These are phyloP conservation scores for Cercospora citrullina DNA, from an alignment of 2,329 filamentous ascomycete genomes.

Conservation along the genomic window DNA sequence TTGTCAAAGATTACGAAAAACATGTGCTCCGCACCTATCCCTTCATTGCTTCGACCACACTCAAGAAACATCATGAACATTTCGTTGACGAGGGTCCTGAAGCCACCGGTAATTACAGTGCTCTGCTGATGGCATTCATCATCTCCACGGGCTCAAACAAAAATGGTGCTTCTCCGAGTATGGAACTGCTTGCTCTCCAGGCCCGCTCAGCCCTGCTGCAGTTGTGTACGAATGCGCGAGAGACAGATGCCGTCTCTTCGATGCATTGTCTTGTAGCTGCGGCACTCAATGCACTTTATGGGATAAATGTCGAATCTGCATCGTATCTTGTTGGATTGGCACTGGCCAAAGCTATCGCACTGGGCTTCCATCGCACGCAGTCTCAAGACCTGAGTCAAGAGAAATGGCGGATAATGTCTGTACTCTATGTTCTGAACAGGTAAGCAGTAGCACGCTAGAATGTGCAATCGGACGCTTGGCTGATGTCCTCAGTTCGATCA, in stretches of 20 bases:
- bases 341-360: conserved; percentile 1
- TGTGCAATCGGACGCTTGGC: background rate
- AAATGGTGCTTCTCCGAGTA: background rate
- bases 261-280: conserved; percentile 11
- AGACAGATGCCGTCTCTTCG: background rate
- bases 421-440: conserved; percentile 8
- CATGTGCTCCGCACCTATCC: conserved; percentile 2
- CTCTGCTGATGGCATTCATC: background rate
- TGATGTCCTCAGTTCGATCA: background rate
- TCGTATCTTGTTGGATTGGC: background rate
- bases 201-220: background rate
- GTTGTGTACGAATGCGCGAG: background rate
- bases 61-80: background rate
- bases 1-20: background rate
- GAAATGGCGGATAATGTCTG: background rate
- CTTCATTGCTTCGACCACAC: conserved; percentile 1
- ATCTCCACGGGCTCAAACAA: background rate
- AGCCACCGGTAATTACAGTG: too few species aligned
- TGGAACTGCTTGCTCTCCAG: background rate
- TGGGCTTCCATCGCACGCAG: conserved; percentile 3
- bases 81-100: background rate
- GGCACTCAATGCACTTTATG: conserved; percentile 3
- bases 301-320: background rate
- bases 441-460: background rate
- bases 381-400: background rate